Base-by-base conservation (phyloP, 345 rosid species). In the Microthlaspi erraticum region DNA sequence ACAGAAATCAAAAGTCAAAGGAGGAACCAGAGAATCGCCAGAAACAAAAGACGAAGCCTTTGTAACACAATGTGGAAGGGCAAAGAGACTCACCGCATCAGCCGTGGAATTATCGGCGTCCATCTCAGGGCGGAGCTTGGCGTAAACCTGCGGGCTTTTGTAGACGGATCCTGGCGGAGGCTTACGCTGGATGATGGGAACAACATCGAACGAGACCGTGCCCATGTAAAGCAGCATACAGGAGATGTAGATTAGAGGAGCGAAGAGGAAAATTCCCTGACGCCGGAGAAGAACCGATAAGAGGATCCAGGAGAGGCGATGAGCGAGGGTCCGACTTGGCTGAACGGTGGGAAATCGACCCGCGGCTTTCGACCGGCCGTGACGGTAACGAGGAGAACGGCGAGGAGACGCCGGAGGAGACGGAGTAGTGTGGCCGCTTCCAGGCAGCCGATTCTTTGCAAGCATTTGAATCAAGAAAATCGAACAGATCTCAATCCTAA, bases 211-310 rank as follows among this genome's bases (percentile, higher is more conserved):
- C 9, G 96, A 90, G n/a, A 86, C 87, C 19, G 97, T 85, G 43
- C 99, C 97, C 98, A 95, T 90, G 78, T 88, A 92, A 41, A 95
- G 88, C 13, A 92, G 83, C 98, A 95, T 92, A 36, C 94, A 91
- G 20, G 98, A 88, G 68, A 95, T 92, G 77, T 95, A 95, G 50
- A 95, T 77, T 14, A 95, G 86, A 7, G 99, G 98, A 14, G 95
- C 98, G 83, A 95, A 90, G 23, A 95, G 83, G 80, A 95, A 88
- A 63, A 90, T 76, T 32, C 97, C 96, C 75, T 92, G 99, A 8
- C 97, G 89, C 32, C 99, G 93, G 16, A 95, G 97, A 57, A 95
- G 93, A 70, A 84, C 83, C 4, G 98, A 95, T 69, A 95, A 76
- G 33, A 95, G 76, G 55, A 92, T 79, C 89, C 92, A 90, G 8